Conservation (phyloP, 495 filamentous ascomycete genomes). For the Podospora conica region DNA sequence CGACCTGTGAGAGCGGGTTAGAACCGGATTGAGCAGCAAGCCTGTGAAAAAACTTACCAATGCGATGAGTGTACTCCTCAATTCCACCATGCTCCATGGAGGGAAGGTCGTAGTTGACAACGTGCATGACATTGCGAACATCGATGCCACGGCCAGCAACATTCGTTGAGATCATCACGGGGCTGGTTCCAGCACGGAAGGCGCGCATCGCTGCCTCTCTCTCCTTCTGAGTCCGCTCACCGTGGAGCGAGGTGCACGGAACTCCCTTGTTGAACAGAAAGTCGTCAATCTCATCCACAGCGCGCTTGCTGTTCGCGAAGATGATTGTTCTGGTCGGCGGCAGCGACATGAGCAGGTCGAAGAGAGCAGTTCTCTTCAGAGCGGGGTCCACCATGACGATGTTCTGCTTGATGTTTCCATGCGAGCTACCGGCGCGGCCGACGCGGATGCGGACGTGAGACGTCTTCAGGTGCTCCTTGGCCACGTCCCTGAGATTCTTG, state of each 20-base stretch:
- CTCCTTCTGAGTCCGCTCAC: slow-evolving; percentile 81
- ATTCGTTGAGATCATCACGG: slow-evolving; percentile 79
- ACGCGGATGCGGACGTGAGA: slow-evolving; percentile 73
- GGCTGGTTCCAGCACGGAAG: slow-evolving; percentile 66
- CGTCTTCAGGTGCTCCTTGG: slow-evolving; percentile 62
- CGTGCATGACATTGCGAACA: slow-evolving; percentile 75
- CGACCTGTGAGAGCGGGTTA: slow-evolving; percentile 56
- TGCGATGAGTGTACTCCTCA: slow-evolving; percentile 88
- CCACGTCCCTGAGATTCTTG: slow-evolving; percentile 65
- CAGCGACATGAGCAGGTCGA: slow-evolving; percentile 63
- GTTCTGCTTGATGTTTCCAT: slow-evolving; percentile 73
- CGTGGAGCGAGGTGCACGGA: slow-evolving; percentile 80
- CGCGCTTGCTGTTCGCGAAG: slow-evolving; percentile 76
- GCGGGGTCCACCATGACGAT: slow-evolving; percentile 56
- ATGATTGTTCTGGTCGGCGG: slow-evolving; percentile 76
- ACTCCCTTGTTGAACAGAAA: slow-evolving; percentile 72
- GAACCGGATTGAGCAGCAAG: neutral
- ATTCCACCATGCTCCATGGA: slow-evolving; percentile 69
- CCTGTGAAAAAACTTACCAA: slow-evolving; percentile 51
- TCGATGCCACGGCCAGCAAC: slow-evolving; percentile 88
- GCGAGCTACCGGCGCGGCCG: slow-evolving; percentile 75
- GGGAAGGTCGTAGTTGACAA: slow-evolving; percentile 91
- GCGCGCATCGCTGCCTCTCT: slow-evolving; percentile 88
- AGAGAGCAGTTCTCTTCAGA: slow-evolving; percentile 62
- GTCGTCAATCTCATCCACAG: slow-evolving; percentile 78